These are phyloP conservation scores for Bocquillonia castaneifolia DNA, from an alignment of 441 rosid genomes.

Conservation along the genomic window DNA sequence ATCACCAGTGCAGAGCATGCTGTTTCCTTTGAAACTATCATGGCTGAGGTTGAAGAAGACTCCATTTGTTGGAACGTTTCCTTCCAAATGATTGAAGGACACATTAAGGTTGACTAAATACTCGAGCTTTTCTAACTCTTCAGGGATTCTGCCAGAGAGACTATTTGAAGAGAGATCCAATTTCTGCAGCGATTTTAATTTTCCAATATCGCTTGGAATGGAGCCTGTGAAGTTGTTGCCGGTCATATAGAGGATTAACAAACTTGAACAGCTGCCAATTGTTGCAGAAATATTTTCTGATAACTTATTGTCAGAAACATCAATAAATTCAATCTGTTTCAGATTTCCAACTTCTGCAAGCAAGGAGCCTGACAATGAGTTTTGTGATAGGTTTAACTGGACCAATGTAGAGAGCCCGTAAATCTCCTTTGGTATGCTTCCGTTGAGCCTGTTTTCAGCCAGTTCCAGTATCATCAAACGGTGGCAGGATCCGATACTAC, in stretches of 20 bases:
- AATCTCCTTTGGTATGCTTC: neutral
- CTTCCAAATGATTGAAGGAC: conserved; percentile 11
- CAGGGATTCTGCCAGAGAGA: neutral
- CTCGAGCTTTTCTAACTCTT: neutral
- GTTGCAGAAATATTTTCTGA: neutral
- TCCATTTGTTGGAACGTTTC: neutral
- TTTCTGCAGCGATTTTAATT: neutral
- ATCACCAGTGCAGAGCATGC: neutral
- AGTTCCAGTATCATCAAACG: neutral
- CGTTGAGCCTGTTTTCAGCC: neutral
- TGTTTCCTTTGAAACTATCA: neutral
- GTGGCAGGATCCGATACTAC: neutral
- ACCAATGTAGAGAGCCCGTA: neutral
- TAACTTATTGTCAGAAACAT: neutral
- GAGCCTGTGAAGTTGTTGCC: neutral
- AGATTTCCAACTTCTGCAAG: neutral
- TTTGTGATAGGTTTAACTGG: neutral
- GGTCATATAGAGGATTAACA: neutral
- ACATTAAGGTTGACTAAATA: neutral
- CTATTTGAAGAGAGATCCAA: conserved; percentile 8
- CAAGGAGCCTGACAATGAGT: neutral
- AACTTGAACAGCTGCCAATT: conserved; percentile 6
- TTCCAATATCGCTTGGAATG: neutral
- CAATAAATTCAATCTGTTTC: neutral
- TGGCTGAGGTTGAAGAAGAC: neutral